Percentiles rank a stretch among this genome's conserved stretches.
Evolutionary conservation across 1,284 basidiomycete genomes (phyloP).

Genomic region (Ceratobasidium sp.): DNA sequence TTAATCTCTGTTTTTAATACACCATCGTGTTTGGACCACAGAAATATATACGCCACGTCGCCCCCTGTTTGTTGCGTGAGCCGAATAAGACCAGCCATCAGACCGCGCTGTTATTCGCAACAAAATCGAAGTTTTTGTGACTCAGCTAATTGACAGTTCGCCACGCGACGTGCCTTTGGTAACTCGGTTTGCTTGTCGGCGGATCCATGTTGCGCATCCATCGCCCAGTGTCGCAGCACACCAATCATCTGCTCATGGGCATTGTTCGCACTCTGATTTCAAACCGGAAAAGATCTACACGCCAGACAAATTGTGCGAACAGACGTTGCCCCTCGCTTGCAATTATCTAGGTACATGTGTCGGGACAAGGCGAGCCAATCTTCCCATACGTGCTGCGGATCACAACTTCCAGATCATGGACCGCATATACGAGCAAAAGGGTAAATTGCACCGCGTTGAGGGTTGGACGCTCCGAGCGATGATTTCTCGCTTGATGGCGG

Average conservation of each 20-base stretch:
- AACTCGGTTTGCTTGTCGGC: not conserved
- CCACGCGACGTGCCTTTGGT: conserved; percentile 27
- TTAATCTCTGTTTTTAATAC: not conserved
- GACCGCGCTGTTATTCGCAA: conserved; percentile 18
- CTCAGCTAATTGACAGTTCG: conserved; percentile 41
- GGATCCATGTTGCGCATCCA: not conserved
- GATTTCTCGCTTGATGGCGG: conserved; percentile 35
- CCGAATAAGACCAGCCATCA: conserved; percentile 29
- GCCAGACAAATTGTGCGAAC: not conserved
- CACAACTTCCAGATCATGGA: conserved; percentile 19
- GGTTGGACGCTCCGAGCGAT: conserved; percentile 16
- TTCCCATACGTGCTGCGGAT: conserved; percentile 13
- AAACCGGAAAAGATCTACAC: not conserved
- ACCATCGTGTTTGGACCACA: not conserved
- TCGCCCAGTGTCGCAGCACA: not conserved
- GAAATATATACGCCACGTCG: not conserved
- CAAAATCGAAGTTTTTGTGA: conserved; percentile 35
- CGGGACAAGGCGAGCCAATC: not conserved
- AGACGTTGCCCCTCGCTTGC: too few species aligned
- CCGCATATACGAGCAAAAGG: not conserved
- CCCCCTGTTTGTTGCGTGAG: not conserved
- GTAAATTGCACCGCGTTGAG: conserved; percentile 22
- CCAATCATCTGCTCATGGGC: not conserved
- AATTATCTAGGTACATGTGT: not conserved
- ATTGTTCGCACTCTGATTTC: not conserved